Base-by-base conservation (phyloP, 106 monocot species). In the Acorus calamus region DNA sequence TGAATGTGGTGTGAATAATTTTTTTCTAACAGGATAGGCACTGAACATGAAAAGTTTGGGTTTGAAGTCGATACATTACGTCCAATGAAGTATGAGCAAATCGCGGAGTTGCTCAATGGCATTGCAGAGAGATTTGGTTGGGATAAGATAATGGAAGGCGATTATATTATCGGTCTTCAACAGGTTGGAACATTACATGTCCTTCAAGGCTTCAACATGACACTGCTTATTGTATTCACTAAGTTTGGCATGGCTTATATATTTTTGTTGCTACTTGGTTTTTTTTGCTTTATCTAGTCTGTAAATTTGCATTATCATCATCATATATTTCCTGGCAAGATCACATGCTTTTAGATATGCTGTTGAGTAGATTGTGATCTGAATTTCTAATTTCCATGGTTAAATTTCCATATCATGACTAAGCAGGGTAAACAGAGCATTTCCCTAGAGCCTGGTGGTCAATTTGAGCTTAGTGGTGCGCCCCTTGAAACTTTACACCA, bases 31-130 rank as follows among this genome's bases (percentile, higher is more conserved):
- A 96, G 94, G 77, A 96, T 96, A 77, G 94, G 94, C 52, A 96
- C 94, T n/a, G 94, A 96, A 76, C 94, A 96, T 80, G 94, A 96
- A 62, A 96, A 96, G 49, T 87, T 96, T 74, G 94, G 94, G 47
- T 96, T 96, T 66, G 81, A 96, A 67, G 52, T 90, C 49, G 84
- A 59, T 53, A 87, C 78, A 64, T 76, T 96, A 50, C 87, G 74
- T 13, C 90, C 94, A 60, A 90, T 91, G 62, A 82, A 62, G 60
- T 96, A 96, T 69, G 90, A 87, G 50, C 90, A 96, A 65, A 96
- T 96, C 59, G 62, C 77, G 56, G 80, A 84, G n/a, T 79, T 96
- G 65, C 80, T 96, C 7, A 78, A 87, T 76, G 80, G 94, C 12
- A 64, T 96, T 69, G 77, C 90, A 6, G 90, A 96, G 68, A 84